Evolutionary conservation across 2,329 filamentous ascomycete species (phyloP), one percentile per base, ranked within the genome.

Genomic region (Macrophomina tecta): DNA sequence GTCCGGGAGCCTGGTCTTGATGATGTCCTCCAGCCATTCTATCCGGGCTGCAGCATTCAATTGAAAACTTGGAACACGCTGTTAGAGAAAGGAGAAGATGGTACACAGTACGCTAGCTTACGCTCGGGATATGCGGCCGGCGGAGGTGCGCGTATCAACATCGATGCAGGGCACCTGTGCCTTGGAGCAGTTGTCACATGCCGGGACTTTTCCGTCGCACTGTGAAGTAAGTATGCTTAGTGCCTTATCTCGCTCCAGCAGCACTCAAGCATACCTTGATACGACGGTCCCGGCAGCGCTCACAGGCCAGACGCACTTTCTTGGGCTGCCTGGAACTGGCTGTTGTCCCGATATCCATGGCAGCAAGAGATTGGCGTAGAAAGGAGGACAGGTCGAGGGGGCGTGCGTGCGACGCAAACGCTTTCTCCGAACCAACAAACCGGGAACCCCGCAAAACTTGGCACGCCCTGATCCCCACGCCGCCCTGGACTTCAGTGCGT

Each of bases 231-330:
- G 23, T 34, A 11, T 16, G 12, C 28, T 28, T 34, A 32, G 16
- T 28, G 49, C 53, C 32, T 30, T 4, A 5, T 3, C 7, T 2
- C 9, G 9, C 6, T 45, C 28, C 23, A 5, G 11, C 28, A 46
- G n/a, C 46, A 32, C 36, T 7, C 16, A 23, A 2, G 9, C 60
- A 62, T 66, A 78, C 78, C 74, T 80, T 80, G 46, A 80, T 75
- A 36, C 77, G 75, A 52, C 78, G 75, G 3, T 70, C 68, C 40
- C 79, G 74, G 68, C 78, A 81, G 60, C 78, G 73, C 23, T 73
- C 74, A 67, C 78, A 80, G 4, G 79, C 79, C 34, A 79, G 69
- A 3, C 78, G 77, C 51, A 80, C 77, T 53, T 81, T 80, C 62
- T 77, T 77, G 0, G 73, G 70, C 30, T 36, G 51, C n/a, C 14